These are phyloP conservation scores for Komagataea norvegica DNA, from an alignment of 1,139 yeast species.

Conservation along the genomic window DNA sequence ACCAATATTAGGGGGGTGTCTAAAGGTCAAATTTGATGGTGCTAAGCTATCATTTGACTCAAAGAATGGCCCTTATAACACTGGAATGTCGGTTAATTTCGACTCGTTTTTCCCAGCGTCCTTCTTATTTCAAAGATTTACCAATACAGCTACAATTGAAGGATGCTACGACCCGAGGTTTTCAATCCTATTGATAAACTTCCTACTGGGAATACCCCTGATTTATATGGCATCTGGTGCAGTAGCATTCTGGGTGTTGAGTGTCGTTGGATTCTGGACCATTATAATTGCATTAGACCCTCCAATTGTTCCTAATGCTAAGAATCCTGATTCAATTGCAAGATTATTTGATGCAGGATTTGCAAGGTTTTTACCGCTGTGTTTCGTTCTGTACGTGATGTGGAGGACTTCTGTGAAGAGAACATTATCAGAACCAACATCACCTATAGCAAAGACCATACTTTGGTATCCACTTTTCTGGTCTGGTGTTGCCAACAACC, in stretches of 20 bases:
- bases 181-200: constrained; percentile 50
- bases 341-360: constrained; percentile 65
- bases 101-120: constrained; percentile 73
- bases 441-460: constrained; percentile 49
- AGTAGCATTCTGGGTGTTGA: constrained; percentile 57
- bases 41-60: constrained; percentile 45
- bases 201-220: constrained; percentile 56
- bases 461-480: constrained; percentile 81
- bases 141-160: constrained; percentile 28
- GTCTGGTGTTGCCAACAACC: constrained; percentile 80
- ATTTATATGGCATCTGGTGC: constrained; percentile 52
- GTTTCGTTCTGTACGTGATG: constrained; percentile 67
- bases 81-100: constrained; percentile 51
- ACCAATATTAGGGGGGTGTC: constrained; percentile 78
- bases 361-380: constrained; percentile 69
- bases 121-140: constrained; percentile 47
- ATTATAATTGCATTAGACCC: constrained; percentile 79
- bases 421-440: constrained; percentile 33
- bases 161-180: constrained; percentile 69
- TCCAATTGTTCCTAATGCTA: constrained; percentile 56
- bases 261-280: constrained; percentile 82
- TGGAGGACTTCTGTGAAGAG: constrained; percentile 53
- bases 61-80: constrained; percentile 41
- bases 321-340: constrained; percentile 49
- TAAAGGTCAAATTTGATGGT: constrained; percentile 56